These are phyloP conservation scores for Eimeria nieschulzi DNA, from an alignment of 169 alveolate species.

Conservation along the genomic window DNA sequence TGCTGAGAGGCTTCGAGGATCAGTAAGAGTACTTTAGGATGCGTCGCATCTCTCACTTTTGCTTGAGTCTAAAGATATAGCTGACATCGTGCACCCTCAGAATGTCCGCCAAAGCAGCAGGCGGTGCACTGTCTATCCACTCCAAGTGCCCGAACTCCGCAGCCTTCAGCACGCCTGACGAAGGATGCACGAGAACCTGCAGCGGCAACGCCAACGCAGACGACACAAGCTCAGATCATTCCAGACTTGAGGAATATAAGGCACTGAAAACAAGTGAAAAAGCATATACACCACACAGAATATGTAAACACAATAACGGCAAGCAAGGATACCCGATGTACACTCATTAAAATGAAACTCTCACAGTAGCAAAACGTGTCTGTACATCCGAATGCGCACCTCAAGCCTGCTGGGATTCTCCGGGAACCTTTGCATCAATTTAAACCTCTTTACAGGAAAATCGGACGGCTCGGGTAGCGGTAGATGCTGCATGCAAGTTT, in stretches of 20 bases:
- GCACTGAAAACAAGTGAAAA: not conserved
- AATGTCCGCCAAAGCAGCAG: conserved; percentile 92
- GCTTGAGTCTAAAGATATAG: conserved; percentile 86
- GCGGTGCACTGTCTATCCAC: conserved; percentile 83
- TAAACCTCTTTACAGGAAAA: conserved; percentile 86
- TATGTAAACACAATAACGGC: no score
- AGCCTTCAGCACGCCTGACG: conserved; percentile 87
- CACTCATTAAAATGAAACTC: no score
- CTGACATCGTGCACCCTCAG: conserved; percentile 96
- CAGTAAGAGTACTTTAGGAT: no score
- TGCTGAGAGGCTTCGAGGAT: no score
- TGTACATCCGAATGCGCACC: conserved; percentile 75
- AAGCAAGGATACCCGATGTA: no score
- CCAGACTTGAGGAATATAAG: not conserved
- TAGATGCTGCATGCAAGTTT: conserved; percentile 85
- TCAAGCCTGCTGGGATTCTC: conserved; percentile 93
- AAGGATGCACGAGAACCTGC: conserved; percentile 82
- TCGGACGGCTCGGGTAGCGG: conserved; percentile 93
- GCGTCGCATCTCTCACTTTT: conserved; percentile 67
- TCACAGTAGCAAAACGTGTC: not conserved
- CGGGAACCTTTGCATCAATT: conserved; percentile 86
- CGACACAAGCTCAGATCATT: no score
- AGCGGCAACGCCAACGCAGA: not conserved
- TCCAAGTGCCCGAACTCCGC: conserved; percentile 84
- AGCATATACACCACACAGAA: not conserved